These are phyloP conservation scores for Botrytis fabae DNA, from an alignment of 2,329 filamentous ascomycete genomes.

Conservation along the genomic window DNA sequence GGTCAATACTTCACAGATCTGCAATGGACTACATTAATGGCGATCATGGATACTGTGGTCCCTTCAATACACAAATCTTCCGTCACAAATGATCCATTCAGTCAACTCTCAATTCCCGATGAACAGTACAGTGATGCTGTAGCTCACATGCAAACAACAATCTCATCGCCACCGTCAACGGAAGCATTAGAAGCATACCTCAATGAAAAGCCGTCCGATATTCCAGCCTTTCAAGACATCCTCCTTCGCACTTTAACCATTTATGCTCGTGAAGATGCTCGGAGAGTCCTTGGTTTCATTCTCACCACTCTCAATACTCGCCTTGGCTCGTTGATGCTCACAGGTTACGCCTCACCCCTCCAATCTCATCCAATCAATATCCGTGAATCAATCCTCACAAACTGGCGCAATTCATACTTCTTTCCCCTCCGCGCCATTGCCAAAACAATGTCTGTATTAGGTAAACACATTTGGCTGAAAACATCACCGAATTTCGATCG, in stretches of 20 bases:
- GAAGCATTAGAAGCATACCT: constrained; percentile 54
- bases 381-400: constrained; percentile 61
- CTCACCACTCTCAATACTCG: constrained; percentile 53
- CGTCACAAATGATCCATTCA: constrained; percentile 24
- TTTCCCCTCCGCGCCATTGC: constrained; percentile 55
- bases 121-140: constrained; percentile 52
- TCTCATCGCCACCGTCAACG: constrained; percentile 46
- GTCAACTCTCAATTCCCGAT: constrained; percentile 49
- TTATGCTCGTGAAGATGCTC: constrained; percentile 35
- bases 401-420: constrained; percentile 61
- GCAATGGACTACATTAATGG: constrained; percentile 56
- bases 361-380: constrained; percentile 59
- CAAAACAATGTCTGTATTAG: constrained; percentile 56
- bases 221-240: constrained; percentile 54
- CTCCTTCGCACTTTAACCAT: constrained; percentile 47
- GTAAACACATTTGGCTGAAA: constrained; percentile 47
- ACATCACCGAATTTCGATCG: constrained; percentile 55
- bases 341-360: constrained; percentile 64
- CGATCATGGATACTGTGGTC: constrained; percentile 59
- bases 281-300: constrained; percentile 34
- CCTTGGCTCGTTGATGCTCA: constrained; percentile 63
- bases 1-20: constrained; percentile 47
- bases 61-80: constrained; percentile 55
- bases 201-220: constrained; percentile 51
- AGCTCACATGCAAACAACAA: constrained; percentile 41